These are phyloP conservation scores for Pythium pectinolyticum DNA, from an alignment of 352 stramenopile species.

Conservation along the genomic window DNA sequence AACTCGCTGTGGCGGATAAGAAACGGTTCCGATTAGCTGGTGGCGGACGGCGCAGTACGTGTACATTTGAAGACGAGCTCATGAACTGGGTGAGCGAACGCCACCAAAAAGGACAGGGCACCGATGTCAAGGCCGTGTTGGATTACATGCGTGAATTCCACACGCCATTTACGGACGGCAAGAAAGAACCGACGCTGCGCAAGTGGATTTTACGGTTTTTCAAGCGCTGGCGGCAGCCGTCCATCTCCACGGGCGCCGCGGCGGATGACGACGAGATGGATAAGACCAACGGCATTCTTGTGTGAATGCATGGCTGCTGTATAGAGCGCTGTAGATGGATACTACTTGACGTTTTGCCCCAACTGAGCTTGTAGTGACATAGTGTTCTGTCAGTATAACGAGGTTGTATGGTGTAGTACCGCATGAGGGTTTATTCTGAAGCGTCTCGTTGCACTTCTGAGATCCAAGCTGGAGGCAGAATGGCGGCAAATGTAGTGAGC, in stretches of 20 bases:
- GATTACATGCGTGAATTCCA: slow-evolving; percentile 71
- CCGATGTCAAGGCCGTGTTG: slow-evolving; percentile 64
- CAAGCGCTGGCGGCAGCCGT: slow-evolving; percentile 62
- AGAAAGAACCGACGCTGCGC: slow-evolving; percentile 76
- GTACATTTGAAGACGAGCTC: slow-evolving; percentile 73
- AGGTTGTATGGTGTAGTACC: neutral
- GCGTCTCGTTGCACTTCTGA: slow-evolving; percentile 17
- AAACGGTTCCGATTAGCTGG: slow-evolving; percentile 73
- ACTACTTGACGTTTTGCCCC: no score
- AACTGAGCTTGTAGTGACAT: no score
- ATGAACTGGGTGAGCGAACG: slow-evolving; percentile 70
- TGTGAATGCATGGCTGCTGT: no score
- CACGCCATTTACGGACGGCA: slow-evolving; percentile 67
- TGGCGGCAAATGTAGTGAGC: neutral
- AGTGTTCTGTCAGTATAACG: slow-evolving; percentile 5
- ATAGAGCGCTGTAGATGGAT: no score
- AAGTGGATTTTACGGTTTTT: slow-evolving; percentile 86
- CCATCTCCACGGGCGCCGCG: slow-evolving; percentile 14
- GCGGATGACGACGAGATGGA: slow-evolving; percentile 26
- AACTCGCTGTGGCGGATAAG: slow-evolving; percentile 65
- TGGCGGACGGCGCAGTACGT: slow-evolving; percentile 64
- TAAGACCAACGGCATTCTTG: slow-evolving; percentile 26
- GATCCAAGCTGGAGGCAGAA: slow-evolving; percentile 3
- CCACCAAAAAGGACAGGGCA: slow-evolving; percentile 65
- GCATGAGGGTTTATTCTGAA: neutral